phyloP scores from a whole-genome alignment of 495 filamentous ascomycete genomes.

The Evernia prunastri region DNA sequence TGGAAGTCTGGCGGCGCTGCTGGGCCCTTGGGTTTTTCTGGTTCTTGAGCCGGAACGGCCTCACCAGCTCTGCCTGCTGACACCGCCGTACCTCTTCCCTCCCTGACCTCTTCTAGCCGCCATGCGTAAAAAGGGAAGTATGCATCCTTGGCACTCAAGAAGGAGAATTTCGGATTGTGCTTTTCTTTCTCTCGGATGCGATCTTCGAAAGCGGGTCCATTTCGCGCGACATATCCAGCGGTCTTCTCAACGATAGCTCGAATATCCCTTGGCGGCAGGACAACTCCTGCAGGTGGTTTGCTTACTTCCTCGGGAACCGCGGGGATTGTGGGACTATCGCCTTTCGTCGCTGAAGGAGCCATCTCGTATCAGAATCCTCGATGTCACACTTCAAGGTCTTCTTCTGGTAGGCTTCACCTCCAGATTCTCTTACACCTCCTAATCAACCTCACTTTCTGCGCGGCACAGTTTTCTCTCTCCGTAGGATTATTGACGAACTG shows the following conservation, averaged over 20 bases:
- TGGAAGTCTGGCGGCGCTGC: slow-evolving; percentile 81
- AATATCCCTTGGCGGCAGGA: slow-evolving; percentile 80
- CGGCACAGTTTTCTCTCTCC: not conserved
- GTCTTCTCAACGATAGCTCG: slow-evolving; percentile 86
- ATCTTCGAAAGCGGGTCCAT: slow-evolving; percentile 80
- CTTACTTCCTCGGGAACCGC: slow-evolving; percentile 47
- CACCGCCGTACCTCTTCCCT: slow-evolving; percentile 72
- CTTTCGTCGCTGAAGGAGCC: slow-evolving; percentile 55
- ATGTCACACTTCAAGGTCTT: slow-evolving; percentile 22
- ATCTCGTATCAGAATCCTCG: slow-evolving; percentile 30
- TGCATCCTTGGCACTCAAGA: slow-evolving; percentile 71
- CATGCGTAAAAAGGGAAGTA: slow-evolving; percentile 87
- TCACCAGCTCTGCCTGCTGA: slow-evolving; percentile 72
- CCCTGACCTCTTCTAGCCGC: slow-evolving; percentile 77
- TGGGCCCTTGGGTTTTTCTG: slow-evolving; percentile 70
- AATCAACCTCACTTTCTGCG: not conserved
- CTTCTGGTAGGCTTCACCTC: slow-evolving; percentile 25
- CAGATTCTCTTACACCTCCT: slow-evolving; percentile 34
- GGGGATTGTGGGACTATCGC: slow-evolving; percentile 43
- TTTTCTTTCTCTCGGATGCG: slow-evolving; percentile 81
- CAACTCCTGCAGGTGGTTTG: slow-evolving; percentile 74
- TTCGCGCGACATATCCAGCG: slow-evolving; percentile 84
- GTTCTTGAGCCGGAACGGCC: slow-evolving; percentile 46
- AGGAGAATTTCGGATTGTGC: slow-evolving; percentile 85
- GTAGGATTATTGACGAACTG: not conserved